phyloP scores from a whole-genome alignment of 2,329 filamentous ascomycete species.

The Microdochium trichocladiopsis region DNA sequence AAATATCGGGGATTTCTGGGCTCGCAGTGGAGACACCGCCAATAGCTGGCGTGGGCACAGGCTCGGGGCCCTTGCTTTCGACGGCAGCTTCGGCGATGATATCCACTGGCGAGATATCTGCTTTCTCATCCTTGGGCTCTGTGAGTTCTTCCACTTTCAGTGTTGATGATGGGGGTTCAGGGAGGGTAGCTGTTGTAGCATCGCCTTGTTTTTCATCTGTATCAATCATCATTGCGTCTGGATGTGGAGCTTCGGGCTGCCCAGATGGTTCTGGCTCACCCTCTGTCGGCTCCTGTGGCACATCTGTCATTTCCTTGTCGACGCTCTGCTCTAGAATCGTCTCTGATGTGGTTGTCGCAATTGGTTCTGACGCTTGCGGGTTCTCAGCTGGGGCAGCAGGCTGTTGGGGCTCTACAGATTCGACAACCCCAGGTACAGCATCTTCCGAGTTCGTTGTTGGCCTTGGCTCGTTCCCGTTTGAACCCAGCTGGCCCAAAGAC shows the following conservation, averaged over 20 bases:
- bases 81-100: neutral
- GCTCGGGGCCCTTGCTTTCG: neutral
- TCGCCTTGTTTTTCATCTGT: neutral
- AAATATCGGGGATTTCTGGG: neutral
- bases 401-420: conserved; percentile 1
- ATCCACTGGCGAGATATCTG: conserved; percentile 9
- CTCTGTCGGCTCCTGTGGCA: neutral
- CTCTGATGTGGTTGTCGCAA: neutral
- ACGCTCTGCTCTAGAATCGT: neutral
- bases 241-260: neutral
- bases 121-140: conserved; percentile 1
- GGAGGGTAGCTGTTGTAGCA: no score
- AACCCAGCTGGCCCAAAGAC: neutral
- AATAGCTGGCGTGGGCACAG: neutral
- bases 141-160: neutral
- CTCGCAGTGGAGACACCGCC: neutral
- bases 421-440: conserved; percentile 1
- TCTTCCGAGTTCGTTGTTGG: conserved; percentile 3
- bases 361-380: neutral
- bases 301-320: conserved; percentile 2
- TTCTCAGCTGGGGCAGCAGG: neutral
- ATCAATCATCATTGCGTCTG: neutral
- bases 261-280: conserved; percentile 1
- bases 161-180: neutral
- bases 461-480: conserved; percentile 4